Evolutionary conservation across 2,329 filamentous ascomycete species (phyloP), one percentile per base, ranked within the genome.

Genomic region (Nemania diffusa): DNA sequence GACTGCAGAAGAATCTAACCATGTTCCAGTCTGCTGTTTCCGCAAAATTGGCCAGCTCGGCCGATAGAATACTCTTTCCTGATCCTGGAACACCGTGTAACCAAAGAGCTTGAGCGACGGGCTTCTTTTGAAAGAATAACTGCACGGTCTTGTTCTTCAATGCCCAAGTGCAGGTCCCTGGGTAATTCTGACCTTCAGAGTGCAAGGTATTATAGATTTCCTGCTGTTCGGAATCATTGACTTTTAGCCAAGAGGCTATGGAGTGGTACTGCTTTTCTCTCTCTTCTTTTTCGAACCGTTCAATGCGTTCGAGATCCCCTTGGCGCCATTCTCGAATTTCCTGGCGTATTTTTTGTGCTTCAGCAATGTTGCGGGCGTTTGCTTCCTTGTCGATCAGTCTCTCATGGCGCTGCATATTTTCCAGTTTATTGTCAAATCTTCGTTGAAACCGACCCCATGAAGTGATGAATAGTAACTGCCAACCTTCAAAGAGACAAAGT

Each of bases 381-480:
- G 77, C 79, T 29, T 74, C 72, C 0, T 71, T 70, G 37, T 81
- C 78, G 3, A 81, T 69, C 0, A 81, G 57, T 0, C 57, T 17
- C 26, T 73, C 78, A 5, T 81, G 76, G 0, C 53, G 55, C 5
- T 77, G 69, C 46, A 81, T 26, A 15, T 80, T 73, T 2, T 78
- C 77, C 1, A 81, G 32, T 1, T 80, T 79, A 9, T 64, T 62
- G 2, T 74, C 67, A 8, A 81, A 81, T 0, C 71, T 73, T 1
- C 77, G 58, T 27, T 80, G 69, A 20, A 82, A 81, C 0, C 79
- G 76, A 0, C 79, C 78, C 79, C 79, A 81, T 0, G 79, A 79
- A 0, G 77, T 79, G 0, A 73, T 24, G 13, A 81, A 82, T 0
- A 81, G 62, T 0, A 78, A 1, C 26, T 71, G 74, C 80, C 79